Base-by-base conservation (phyloP, 441 rosid species). In the Populus hybrid region DNA sequence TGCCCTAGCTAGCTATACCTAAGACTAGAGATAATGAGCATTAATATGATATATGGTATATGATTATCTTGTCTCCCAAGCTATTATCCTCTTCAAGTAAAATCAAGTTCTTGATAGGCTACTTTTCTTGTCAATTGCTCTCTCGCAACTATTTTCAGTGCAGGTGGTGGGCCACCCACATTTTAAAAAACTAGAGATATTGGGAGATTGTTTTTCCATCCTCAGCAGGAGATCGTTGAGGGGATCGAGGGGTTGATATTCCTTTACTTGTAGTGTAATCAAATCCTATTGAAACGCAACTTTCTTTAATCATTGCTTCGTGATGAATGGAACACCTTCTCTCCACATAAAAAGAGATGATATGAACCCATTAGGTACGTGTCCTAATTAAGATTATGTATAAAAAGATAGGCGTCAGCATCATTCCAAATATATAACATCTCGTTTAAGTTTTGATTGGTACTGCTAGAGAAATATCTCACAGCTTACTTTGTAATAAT, bases 11-110 rank as follows among this genome's bases (percentile, higher is more conserved):
- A 5, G 36, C 8, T 30, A 5, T 68, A 67, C 2, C 69, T 50
- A 82, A 76, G 12, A 84, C 74, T 74, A 84, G 73, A 71, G 80
- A 81, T 80, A 80, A 79, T 76, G 72, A 78, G 87, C 85, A 83
- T 80, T 79, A 80, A 73, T 76, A 73, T 69, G 70, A 79, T 73
- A 73, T 76, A 73, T 69, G 70, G 78, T 73, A 73, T 77, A 35
- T 50, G 81, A 77, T 83, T 80, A 73, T 40, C 73, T 24, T 78
- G 78, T 74, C 77, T 40, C 69, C 77, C 21, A 68, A 16, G 8
- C 35, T 20, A 46, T 24, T 59, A 40, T 70, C 42, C 42, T 67
- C 67, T 38, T 4, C 32, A 42, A 11, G 67, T 71, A 67, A 67
- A 32, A 76, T 78, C 80, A 24, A 32, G 72, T 21, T 16, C 57